These are phyloP conservation scores for Eucalyptus decipiens DNA, from an alignment of 345 rosid genomes.

Conservation along the genomic window DNA sequence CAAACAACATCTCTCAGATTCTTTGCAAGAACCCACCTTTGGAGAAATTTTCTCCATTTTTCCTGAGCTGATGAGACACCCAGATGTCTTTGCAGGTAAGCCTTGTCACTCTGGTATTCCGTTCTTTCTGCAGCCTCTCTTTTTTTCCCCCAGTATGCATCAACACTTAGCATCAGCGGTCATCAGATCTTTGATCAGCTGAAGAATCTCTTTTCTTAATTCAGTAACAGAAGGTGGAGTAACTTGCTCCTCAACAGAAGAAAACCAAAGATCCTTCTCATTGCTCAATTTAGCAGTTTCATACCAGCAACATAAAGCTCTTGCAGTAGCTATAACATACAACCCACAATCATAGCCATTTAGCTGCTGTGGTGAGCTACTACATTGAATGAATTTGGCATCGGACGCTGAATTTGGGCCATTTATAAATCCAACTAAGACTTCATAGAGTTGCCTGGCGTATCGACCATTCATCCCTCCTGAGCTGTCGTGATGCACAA, in stretches of 20 bases:
- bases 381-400: constrained; percentile 23
- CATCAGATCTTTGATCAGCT: constrained; percentile 41
- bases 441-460: constrained; percentile 31
- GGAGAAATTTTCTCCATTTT: neutral
- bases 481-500: constrained; percentile 75
- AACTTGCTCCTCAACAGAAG: constrained; percentile 43
- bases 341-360: constrained; percentile 77
- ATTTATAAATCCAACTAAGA: constrained; percentile 23
- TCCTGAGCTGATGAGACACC: neutral
- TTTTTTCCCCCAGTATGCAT: neutral
- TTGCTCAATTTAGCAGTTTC: constrained; percentile 8
- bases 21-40: neutral
- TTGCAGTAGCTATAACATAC: constrained; percentile 44
- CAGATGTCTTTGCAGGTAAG: neutral
- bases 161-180: neutral
- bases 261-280: constrained; percentile 39
- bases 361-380: constrained; percentile 50
- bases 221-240: constrained; percentile 28
- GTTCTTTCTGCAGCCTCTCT: neutral
- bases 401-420: constrained; percentile 3
- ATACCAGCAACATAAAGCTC: constrained; percentile 47
- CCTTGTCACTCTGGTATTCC: neutral
- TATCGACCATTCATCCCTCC: constrained; percentile 16
- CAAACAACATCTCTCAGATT: neutral
- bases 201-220: constrained; percentile 45